Conservation (phyloP, 2,329 filamentous ascomycete species). For the Colletotrichum magnum region DNA sequence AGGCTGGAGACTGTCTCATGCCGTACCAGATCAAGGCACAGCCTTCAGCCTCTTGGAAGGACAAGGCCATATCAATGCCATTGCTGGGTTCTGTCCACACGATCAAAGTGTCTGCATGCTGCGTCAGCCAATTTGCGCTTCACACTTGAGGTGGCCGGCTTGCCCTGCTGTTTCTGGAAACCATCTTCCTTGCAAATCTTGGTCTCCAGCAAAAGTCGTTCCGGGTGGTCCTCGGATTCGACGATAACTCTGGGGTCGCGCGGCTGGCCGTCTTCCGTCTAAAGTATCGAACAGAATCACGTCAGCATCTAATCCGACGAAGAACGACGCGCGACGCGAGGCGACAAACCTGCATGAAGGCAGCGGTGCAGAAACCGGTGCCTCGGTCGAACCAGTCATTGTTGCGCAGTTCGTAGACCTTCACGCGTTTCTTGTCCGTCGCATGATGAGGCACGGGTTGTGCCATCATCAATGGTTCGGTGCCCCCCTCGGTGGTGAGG, state of each 20-base stretch:
- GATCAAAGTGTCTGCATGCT: slow-evolving; percentile 85
- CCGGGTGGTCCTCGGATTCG: slow-evolving; percentile 92
- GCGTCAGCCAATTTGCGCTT: slow-evolving; percentile 48
- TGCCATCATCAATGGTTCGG: slow-evolving; percentile 79
- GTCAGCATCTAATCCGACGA: slow-evolving; percentile 22
- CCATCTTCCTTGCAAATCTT: slow-evolving; percentile 93
- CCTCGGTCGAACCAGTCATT: slow-evolving; percentile 99
- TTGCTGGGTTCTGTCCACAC: slow-evolving; percentile 93
- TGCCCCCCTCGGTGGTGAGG: slow-evolving; percentile 63
- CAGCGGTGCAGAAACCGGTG: slow-evolving; percentile 93
- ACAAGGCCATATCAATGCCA: slow-evolving; percentile 95
- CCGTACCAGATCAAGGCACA: slow-evolving; percentile 91
- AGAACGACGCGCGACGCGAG: slow-evolving; percentile 27
- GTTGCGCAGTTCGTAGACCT: slow-evolving; percentile 98
- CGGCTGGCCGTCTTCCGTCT: slow-evolving; percentile 71
- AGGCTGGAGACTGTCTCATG: slow-evolving; percentile 35
- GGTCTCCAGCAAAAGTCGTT: slow-evolving; percentile 87
- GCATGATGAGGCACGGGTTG: slow-evolving; percentile 78
- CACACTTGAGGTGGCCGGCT: slow-evolving; percentile 47
- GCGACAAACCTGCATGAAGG: slow-evolving; percentile 77
- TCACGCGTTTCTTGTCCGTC: slow-evolving; percentile 84
- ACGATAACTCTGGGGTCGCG: slow-evolving; percentile 92
- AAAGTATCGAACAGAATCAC: slow-evolving; percentile 23
- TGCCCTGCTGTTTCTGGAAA: slow-evolving; percentile 98
- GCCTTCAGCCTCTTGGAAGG: slow-evolving; percentile 97